A percentile compares a stretch with the other conserved stretches of the same genome.
phyloP scores from a whole-genome alignment of 179 eudicot genomes.

The Nepenthes alata region DNA sequence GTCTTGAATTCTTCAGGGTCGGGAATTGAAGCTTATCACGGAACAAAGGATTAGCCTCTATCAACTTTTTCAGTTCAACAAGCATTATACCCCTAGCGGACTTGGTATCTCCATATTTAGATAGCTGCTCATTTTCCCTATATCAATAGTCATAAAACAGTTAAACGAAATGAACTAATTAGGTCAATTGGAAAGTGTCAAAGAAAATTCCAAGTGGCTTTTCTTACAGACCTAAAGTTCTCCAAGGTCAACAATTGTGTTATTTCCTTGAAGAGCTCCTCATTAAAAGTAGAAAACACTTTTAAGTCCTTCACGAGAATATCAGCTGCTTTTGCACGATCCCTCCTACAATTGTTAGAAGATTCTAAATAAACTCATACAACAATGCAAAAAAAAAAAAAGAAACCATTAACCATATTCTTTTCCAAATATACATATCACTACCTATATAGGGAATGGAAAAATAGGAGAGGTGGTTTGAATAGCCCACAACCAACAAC shows the following conservation, averaged over 20 bases:
- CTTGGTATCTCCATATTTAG: constrained; percentile 41
- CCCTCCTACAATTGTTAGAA: constrained; percentile 22
- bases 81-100: constrained; percentile 44
- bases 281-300: constrained; percentile 40
- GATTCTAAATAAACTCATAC: background rate
- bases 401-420: too few species aligned
- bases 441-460: background rate
- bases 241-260: constrained; percentile 34
- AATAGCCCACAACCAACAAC: background rate
- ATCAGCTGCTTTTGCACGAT: constrained; percentile 40
- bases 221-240: constrained; percentile 30
- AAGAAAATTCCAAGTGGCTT: constrained; percentile 2
- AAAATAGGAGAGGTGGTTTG: too few species aligned
- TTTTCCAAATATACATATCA: background rate
- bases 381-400: background rate
- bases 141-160: constrained; percentile 1
- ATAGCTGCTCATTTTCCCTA: constrained; percentile 46
- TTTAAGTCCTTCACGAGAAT: constrained; percentile 43
- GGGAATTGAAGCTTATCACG: constrained; percentile 46
- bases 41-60: constrained; percentile 38
- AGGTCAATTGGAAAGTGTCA: background rate
- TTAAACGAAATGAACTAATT: constrained; percentile 1
- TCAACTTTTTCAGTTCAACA: constrained; percentile 33
- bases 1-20: constrained; percentile 29
- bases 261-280: constrained; percentile 43